Base-by-base conservation (phyloP, 2,329 filamentous ascomycete genomes). In the Aspergillus tanneri region DNA sequence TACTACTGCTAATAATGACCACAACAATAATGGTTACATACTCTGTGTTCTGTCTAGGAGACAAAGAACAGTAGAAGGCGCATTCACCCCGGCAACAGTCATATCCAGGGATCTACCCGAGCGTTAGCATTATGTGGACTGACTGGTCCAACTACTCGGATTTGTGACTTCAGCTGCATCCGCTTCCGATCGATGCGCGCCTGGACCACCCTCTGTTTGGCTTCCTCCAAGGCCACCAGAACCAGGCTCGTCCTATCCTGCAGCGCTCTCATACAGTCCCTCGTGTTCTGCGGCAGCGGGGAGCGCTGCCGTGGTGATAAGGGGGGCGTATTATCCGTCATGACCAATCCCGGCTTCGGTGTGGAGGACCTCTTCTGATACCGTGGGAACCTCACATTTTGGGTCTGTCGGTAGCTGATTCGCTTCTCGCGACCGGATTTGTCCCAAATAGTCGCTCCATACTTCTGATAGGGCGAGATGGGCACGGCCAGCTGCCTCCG, bases 141-240 rank as follows among this genome's bases (percentile, higher is more conserved):
- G 5, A 67, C 61, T 10, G 69, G 68, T 4, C 71, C 69, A 24
- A 74, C 59, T 19, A 73, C 22, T 37, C 63, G 67, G 38, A 74
- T 74, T 40, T 69, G 66, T 16, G 68, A 61, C 56, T 74, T 74
- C 44, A 74, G 45, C 40, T 64, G 60, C 43, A 63, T 64, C 25
- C 67, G 61, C 19, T 68, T 58, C 23, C 66, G 67, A 43, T 72
- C 66, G 11, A 67, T 63, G 19, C 64, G 61, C 10, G 62, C 57
- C 32, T 63, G 60, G 11, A 53, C 59, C 35, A 72, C 59, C 52
- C 60, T 71, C 50, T 63, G 65, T 50, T 62, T 64, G 3, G 67
- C 67, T 2, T 57, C 65, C 21, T 64, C 63, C 12, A 71, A 54
- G 7, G 61, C 68, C 4, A 54, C 46, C 1, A 63, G 50, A 7